Evolutionary conservation across 1,284 basidiomycete species (phyloP).

Genomic region (Tilletiopsis washingtonensis): DNA sequence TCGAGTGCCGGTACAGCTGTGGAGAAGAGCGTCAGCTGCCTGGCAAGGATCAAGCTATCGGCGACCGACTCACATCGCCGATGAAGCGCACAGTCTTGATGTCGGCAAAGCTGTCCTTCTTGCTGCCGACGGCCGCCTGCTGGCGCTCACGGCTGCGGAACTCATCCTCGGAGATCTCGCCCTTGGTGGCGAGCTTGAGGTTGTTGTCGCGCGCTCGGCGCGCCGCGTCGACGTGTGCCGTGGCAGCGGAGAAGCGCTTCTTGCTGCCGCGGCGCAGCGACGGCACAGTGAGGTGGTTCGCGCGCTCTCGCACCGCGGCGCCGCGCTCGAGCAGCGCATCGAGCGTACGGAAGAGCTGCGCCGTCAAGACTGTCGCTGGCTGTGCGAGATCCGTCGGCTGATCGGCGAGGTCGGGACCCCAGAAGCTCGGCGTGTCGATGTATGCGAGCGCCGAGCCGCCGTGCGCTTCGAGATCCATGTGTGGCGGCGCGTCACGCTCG

Average conservation of each 20-base stretch:
- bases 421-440: no score
- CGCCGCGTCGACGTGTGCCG: not conserved
- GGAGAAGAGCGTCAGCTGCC: not conserved
- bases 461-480: no score
- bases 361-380: no score
- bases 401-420: no score
- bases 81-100: conserved; percentile 8
- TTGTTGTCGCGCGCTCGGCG: conserved; percentile 2
- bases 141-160: conserved; percentile 4
- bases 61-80: conserved; percentile 5
- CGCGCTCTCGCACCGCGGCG: not conserved
- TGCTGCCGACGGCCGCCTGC: conserved; percentile 4
- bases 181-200: conserved; percentile 1
- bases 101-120: conserved; percentile 5
- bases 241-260: conserved; percentile 3
- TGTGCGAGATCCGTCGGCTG: no score
- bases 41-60: not conserved
- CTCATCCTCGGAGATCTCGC: conserved; percentile 7
- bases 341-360: no score
- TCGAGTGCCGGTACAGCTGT: conserved; percentile 11
- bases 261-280: conserved; percentile 3
- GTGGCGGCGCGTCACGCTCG: no score
- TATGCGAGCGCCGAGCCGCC: no score
- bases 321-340: conserved; percentile 3
- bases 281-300: conserved; percentile 3